phyloP scores from a whole-genome alignment of 208 protist genomes.

The Leishmania mexicana region DNA sequence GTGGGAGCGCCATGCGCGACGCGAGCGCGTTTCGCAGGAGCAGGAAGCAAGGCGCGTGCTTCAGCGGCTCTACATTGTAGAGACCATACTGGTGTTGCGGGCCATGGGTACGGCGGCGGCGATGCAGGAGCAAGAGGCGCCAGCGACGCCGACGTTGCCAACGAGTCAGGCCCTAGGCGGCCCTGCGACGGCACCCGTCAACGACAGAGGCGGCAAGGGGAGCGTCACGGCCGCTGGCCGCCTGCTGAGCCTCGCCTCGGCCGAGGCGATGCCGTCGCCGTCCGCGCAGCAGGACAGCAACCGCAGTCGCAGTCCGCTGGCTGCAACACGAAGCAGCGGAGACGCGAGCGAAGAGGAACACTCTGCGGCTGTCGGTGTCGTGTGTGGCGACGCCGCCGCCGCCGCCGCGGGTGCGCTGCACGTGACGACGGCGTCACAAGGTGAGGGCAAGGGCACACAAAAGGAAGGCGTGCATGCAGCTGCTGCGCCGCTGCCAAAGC shows the following conservation, averaged over 20 bases:
- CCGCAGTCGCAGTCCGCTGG: background rate
- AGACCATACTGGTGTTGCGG: constrained; percentile 18
- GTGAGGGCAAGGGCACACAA: background rate
- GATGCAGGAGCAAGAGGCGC: background rate
- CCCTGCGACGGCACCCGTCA: background rate
- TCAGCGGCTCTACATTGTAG: constrained; percentile 19
- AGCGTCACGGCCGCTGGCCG: background rate
- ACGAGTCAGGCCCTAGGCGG: background rate
- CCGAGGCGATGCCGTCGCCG: background rate
- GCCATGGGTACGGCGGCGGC: constrained; percentile 7
- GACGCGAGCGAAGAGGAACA: too few relatives aligned
- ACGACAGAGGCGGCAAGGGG: constrained; percentile 2
- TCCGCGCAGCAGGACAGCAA: background rate
- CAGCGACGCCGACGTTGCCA: background rate
- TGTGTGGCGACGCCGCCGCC: background rate
- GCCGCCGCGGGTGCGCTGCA: background rate
- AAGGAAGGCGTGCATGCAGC: background rate
- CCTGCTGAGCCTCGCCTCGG: background rate
- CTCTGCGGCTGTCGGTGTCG: too few relatives aligned
- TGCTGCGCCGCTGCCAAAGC: background rate
- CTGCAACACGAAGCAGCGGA: background rate
- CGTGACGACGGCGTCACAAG: background rate
- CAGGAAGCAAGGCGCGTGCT: constrained; percentile 7
- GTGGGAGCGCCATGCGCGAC: constrained; percentile 11
- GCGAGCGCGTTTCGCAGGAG: background rate